Evolutionary conservation across 1,284 basidiomycete genomes (phyloP).

Genomic region (Rhodotorula sp.): DNA sequence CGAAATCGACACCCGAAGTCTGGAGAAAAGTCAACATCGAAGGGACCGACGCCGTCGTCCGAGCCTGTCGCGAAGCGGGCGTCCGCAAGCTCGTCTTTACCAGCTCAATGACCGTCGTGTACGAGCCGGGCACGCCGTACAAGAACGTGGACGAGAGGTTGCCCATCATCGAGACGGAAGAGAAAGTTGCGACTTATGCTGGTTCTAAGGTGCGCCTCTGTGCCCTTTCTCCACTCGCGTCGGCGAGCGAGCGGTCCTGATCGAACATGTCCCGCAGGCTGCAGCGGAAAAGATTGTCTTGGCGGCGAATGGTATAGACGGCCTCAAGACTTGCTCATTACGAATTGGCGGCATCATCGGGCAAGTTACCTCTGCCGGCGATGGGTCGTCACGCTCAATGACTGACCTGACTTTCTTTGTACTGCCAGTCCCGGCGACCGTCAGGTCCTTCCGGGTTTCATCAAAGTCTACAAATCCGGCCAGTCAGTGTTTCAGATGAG

Average conservation of each 20-base stretch:
- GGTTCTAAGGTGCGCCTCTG: slow-evolving; percentile 64
- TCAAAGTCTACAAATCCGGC: slow-evolving; percentile 73
- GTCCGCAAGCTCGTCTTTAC: slow-evolving; percentile 92
- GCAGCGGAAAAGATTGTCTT: slow-evolving; percentile 82
- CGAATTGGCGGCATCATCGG: slow-evolving; percentile 95
- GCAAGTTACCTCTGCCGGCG: slow-evolving; percentile 52
- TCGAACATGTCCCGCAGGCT: slow-evolving; percentile 50
- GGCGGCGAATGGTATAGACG: slow-evolving; percentile 75
- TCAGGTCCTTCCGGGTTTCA: slow-evolving; percentile 77
- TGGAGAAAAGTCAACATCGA: slow-evolving; percentile 93
- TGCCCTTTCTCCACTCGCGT: background rate
- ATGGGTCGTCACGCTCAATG: background rate
- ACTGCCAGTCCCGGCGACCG: slow-evolving; percentile 76
- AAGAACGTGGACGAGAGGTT: slow-evolving; percentile 87
- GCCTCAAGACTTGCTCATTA: slow-evolving; percentile 82
- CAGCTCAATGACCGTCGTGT: slow-evolving; percentile 88
- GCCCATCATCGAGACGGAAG: slow-evolving; percentile 60
- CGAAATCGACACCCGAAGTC: slow-evolving; percentile 63
- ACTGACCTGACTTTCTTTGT: background rate
- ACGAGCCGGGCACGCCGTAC: slow-evolving; percentile 71
- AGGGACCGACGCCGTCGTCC: slow-evolving; percentile 81
- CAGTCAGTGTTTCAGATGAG: slow-evolving; percentile 94
- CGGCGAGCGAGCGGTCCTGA: background rate
- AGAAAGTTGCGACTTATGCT: slow-evolving; percentile 18
- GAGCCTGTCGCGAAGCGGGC: slow-evolving; percentile 65